phyloP scores from a whole-genome alignment of 1,284 basidiomycete species.

The Sanghuangporus weigelae region DNA sequence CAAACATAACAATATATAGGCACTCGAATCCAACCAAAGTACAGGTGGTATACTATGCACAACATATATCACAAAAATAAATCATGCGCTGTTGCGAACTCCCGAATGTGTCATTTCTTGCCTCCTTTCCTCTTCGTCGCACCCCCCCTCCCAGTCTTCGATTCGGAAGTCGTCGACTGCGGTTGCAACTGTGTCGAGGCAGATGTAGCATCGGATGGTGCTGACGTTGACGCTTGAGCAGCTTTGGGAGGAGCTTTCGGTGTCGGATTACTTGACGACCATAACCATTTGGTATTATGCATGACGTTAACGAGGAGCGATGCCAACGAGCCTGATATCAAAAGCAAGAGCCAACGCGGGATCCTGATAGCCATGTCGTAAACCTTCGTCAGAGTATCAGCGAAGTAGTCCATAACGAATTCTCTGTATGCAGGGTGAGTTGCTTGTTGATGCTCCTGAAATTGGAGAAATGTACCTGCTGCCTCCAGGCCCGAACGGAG shows the following conservation, averaged over 20 bases:
- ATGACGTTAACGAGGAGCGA: slow-evolving; percentile 53
- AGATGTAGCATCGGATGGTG: slow-evolving; percentile 2
- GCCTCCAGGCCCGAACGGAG: slow-evolving; percentile 64
- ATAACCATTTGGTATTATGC: slow-evolving; percentile 31
- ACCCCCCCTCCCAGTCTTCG: not conserved
- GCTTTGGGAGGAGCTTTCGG: slow-evolving; percentile 13
- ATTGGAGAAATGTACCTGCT: slow-evolving; percentile 44
- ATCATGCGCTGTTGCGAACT: not conserved
- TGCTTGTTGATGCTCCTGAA: not conserved
- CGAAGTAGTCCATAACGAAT: slow-evolving; percentile 58
- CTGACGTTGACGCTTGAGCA: not conserved
- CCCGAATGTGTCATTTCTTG: slow-evolving; percentile 12
- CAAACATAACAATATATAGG: not conserved
- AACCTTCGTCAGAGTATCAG: slow-evolving; percentile 39
- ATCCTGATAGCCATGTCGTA: slow-evolving; percentile 47
- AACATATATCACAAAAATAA: too few species aligned
- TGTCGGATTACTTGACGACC: slow-evolving; percentile 1
- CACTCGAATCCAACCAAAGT: not conserved
- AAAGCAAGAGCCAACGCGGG: slow-evolving; percentile 56
- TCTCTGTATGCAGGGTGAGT: slow-evolving; percentile 41
- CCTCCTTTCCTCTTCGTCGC: slow-evolving; percentile 11
- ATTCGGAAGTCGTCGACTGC: not conserved
- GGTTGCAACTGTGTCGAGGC: slow-evolving; percentile 11
- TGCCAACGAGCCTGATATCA: slow-evolving; percentile 52
- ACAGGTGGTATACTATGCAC: not conserved